Base-by-base conservation (phyloP, 768 basidiomycete genomes). In the Tulasnella sp. region DNA sequence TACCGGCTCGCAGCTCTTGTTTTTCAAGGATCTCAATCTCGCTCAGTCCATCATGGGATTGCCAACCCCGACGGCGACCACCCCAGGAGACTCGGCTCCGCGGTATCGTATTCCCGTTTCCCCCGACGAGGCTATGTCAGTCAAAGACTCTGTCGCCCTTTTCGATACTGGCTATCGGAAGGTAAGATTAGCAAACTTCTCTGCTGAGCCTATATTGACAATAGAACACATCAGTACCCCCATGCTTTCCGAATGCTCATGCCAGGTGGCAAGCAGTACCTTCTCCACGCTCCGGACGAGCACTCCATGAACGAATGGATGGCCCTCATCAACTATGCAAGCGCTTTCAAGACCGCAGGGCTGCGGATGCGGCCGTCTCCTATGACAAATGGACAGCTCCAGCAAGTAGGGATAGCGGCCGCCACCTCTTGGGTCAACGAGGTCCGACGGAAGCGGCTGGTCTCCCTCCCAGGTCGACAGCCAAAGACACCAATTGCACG, bases 281-380 rank as follows among this genome's bases (percentile, higher is more conserved):
- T 99, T 48, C 86, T 98, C 26, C 94, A 95, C 82, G 88, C 93
- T 7, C 82, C 86, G 16, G 87, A 89, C 81, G 90, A 91, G 79
- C 83, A 85, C 67, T 93, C 96, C 78, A 88, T 94, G 86, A 92
- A 96, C 81, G 89, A 91, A 80, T 99, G 98, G 98, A 91, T 99
- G 80, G 88, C 92, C 18, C 87, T 88, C 42, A 95, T 99, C 82
- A 99, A 99, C 84, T 99, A 98, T 82, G 95, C 95, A 3, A 92
- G 94, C 78, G 87, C 94, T 6, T 99, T 98, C 89, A 95, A 92
- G 85, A 90, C 94, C 1, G 88, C 91, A 20, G 92, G 92, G 13
- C 86, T 98, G 48, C 88, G 90, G 69, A 95, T 98, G 89, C 90
- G 96, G 29, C 87, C 93, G 0, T 84, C 88, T 16, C 89, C 88